These are phyloP conservation scores for Rachicladosporium sp. DNA, from an alignment of 2,329 filamentous ascomycete genomes.

Conservation along the genomic window DNA sequence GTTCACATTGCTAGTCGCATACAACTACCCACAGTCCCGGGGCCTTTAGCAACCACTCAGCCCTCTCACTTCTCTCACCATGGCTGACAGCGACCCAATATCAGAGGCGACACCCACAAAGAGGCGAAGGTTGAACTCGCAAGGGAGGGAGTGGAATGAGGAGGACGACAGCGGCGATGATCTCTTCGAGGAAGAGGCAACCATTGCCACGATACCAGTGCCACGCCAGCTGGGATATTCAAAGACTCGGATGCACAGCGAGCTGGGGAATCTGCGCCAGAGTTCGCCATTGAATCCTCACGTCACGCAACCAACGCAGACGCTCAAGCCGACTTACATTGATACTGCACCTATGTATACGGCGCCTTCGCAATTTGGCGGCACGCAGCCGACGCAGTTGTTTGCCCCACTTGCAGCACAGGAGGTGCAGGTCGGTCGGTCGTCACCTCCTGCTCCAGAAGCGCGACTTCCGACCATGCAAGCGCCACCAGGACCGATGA, in stretches of 20 bases:
- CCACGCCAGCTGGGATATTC: slow-evolving; percentile 4
- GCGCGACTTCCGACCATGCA: slow-evolving; percentile 6
- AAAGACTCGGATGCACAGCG: slow-evolving; percentile 3
- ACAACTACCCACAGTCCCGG: no score
- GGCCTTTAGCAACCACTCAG: no score
- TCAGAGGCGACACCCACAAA: slow-evolving; percentile 22
- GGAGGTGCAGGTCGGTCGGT: slow-evolving; percentile 71
- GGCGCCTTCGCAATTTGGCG: no score
- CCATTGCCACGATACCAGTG: slow-evolving; percentile 29
- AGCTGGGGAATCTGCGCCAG: slow-evolving; percentile 1
- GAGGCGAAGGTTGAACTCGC: slow-evolving; percentile 17
- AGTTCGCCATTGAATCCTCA: background rate
- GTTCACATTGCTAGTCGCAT: no score
- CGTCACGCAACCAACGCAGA: slow-evolving; percentile 49
- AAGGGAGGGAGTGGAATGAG: slow-evolving; percentile 20
- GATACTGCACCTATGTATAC: no score
- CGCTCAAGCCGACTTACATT: slow-evolving; percentile 25
- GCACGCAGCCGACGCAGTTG: no score
- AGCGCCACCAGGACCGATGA: slow-evolving; percentile 10
- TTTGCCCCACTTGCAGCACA: slow-evolving; percentile 15
- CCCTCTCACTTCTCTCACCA: slow-evolving; percentile 3
- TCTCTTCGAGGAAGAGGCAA: slow-evolving; percentile 39
- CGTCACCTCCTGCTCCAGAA: slow-evolving; percentile 48
- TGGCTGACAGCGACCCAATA: slow-evolving; percentile 25
- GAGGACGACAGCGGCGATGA: slow-evolving; percentile 36